phyloP scores from a whole-genome alignment of 331 rosid genomes.

The Rhamnella rubrinervis region DNA sequence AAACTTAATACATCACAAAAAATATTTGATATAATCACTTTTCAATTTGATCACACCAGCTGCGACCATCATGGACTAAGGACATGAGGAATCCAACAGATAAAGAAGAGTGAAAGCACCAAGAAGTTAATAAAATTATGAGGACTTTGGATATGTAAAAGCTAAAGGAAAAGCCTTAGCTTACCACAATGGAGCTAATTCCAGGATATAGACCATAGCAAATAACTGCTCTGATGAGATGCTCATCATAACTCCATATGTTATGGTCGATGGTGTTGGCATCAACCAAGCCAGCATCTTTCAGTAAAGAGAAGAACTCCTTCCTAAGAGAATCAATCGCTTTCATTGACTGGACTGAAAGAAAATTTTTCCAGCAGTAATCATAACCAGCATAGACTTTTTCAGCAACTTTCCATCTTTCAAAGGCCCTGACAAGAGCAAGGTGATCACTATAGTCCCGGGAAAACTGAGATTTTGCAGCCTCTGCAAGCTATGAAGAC shows the following conservation, averaged over 20 bases:
- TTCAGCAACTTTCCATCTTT: slow-evolving; percentile 91
- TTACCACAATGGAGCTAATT: slow-evolving; percentile 89
- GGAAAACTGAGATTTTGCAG: slow-evolving; percentile 85
- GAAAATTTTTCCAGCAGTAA: slow-evolving; percentile 93
- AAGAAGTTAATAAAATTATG: background rate
- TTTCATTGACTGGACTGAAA: slow-evolving; percentile 90
- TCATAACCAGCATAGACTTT: slow-evolving; percentile 69
- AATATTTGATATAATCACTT: no score
- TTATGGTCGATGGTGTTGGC: slow-evolving; percentile 51
- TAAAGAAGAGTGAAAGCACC: background rate
- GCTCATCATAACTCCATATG: slow-evolving; percentile 66
- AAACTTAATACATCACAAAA: no score
- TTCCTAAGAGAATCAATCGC: slow-evolving; percentile 88
- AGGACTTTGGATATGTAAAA: background rate
- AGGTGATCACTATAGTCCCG: slow-evolving; percentile 85
- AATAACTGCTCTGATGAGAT: slow-evolving; percentile 75
- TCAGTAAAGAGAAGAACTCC: slow-evolving; percentile 72
- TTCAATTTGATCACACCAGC: background rate
- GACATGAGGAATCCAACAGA: background rate
- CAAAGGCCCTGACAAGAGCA: slow-evolving; percentile 82
- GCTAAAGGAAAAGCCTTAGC: slow-evolving; percentile 9
- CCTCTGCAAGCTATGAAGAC: slow-evolving; percentile 81
- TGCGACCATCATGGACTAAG: background rate
- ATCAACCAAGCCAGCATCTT: slow-evolving; percentile 75
- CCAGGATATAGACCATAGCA: slow-evolving; percentile 96